Base-by-base conservation (phyloP, 371 early-diverging fungal species). In the Mucor racemosus region DNA sequence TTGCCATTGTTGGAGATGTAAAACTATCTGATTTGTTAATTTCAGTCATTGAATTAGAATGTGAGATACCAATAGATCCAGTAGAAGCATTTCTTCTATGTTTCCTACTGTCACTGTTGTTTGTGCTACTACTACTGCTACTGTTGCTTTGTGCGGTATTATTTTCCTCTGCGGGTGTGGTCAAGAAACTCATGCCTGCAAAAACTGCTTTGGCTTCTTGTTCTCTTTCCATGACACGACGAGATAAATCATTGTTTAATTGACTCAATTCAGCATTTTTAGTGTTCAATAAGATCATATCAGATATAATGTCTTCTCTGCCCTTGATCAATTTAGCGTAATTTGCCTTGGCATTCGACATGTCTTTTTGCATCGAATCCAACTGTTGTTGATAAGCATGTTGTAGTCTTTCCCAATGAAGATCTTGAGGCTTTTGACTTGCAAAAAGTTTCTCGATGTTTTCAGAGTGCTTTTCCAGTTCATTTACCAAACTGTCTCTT, bases 231-330 rank as follows among this genome's bases (percentile, higher is more conserved):
- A 69, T 80, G 15, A 83, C 72, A 36, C 84, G 77, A 33, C 83
- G 73, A 38, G 85, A 82, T 44, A 88, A 69, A 54, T 85, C 84
- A 60, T 88, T 88, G 67, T 88, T 88, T 42, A 88, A 74, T 15
- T 76, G 73, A 1, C 83, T 79, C 3, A 88, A 65, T 44, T 88
- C 86, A 0, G 86, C 85, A 41, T 84, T 88, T 44, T 84, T 81
- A 11, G 81, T 82, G 42, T 83, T 86, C n/a, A 88, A 65, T 33
- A 86, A 66, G 26, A 85, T 79, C 81, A 84, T 88, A 59, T 88
- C 88, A 15, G 82, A 75, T 33, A 84, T 76, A 9, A 84, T 77
- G 1, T 75, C 75, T 31, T 79, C 77, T 31, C 80, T 42, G 4
- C 67, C 68, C 46, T 80, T 76, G 48, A 64, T 36, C 10, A 80